phyloP scores from a whole-genome alignment of 257 asterid species.

The Coffea canephora region DNA sequence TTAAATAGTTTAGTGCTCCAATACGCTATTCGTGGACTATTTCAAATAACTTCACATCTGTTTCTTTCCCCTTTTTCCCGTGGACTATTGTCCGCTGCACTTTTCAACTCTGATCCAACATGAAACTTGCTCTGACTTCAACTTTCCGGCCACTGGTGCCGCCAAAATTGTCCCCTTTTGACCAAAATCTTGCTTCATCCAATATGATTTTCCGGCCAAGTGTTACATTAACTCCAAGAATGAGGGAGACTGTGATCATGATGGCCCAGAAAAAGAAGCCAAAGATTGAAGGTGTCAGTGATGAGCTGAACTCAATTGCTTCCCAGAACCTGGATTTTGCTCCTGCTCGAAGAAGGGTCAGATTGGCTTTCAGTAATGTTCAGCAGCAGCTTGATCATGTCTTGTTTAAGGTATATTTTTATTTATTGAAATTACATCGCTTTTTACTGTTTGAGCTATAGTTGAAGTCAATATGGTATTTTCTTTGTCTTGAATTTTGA shows the following conservation, averaged over 20 bases:
- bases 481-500: background rate
- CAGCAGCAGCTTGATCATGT: constrained; percentile 86
- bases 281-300: constrained; percentile 70
- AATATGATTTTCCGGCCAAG: constrained; percentile 19
- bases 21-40: background rate
- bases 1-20: background rate
- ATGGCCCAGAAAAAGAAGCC: constrained; percentile 61
- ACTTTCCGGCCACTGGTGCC: constrained; percentile 35
- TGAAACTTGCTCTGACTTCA: constrained; percentile 47
- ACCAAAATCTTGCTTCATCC: constrained; percentile 26
- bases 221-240: constrained; percentile 12
- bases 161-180: constrained; percentile 24
- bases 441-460: background rate
- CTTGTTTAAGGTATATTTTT: constrained; percentile 62
- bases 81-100: background rate
- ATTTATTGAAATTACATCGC: background rate
- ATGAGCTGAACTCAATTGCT: constrained; percentile 75
- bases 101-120: constrained; percentile 22
- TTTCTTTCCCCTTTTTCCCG: background rate
- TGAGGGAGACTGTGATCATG: constrained; percentile 24
- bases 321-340: constrained; percentile 90
- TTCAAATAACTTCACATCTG: no score
- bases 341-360: constrained; percentile 85
- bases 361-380: constrained; percentile 66
- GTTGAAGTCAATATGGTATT: background rate